A percentile compares a stretch with the other conserved stretches of the same genome.
Evolutionary conservation across 371 early-diverging fungal genomes (phyloP).

Genomic region (Dinochytrium kinnereticum): DNA sequence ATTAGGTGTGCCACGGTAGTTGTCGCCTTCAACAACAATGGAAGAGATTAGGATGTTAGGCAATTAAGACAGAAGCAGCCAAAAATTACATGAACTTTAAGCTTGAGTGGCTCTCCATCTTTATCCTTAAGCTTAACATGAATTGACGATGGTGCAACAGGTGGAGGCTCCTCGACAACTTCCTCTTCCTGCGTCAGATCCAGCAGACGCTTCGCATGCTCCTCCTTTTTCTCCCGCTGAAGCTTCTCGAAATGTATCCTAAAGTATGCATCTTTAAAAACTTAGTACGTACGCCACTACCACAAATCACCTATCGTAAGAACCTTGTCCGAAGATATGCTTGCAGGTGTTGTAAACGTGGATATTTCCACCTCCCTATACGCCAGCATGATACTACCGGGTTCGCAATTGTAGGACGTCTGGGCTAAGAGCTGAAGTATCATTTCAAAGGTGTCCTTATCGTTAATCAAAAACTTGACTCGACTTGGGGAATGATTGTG

Average conservation of each 20-base stretch:
- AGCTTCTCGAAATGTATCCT: neutral
- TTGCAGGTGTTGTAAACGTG: neutral
- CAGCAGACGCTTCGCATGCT: neutral
- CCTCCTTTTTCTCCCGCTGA: neutral
- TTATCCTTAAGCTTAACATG: neutral
- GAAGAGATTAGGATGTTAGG: neutral
- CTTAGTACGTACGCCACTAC: neutral
- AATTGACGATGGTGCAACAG: neutral
- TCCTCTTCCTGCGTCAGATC: neutral
- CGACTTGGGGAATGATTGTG: neutral
- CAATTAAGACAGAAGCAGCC: too few species aligned
- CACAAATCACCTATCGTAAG: constrained; percentile 1
- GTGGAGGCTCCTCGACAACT: neutral
- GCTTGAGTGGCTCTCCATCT: neutral
- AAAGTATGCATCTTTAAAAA: neutral
- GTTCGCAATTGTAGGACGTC: neutral
- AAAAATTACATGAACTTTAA: constrained; percentile 1
- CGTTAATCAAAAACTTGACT: neutral
- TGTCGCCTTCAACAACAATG: neutral
- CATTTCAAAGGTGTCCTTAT: neutral
- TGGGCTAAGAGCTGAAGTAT: neutral
- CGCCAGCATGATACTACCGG: neutral
- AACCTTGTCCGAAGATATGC: neutral
- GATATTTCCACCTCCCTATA: constrained; percentile 3
- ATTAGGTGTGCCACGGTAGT: neutral